A percentile compares a stretch with the other conserved stretches of the same genome.
Evolutionary conservation across 2,329 filamentous ascomycete species (phyloP).

Genomic region (Tolypocladium capitatum): DNA sequence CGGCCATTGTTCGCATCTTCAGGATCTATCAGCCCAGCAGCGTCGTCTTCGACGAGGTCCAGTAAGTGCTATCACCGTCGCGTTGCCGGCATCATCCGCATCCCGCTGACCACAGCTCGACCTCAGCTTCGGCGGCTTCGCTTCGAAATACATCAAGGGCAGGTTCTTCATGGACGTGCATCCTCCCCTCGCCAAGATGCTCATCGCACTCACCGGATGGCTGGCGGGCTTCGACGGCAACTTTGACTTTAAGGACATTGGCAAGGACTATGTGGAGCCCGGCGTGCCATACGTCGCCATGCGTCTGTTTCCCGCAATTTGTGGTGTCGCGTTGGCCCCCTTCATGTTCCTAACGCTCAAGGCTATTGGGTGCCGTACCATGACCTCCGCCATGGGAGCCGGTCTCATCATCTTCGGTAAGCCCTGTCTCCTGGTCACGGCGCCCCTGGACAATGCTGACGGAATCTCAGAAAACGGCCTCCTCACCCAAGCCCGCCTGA

Average conservation of each 20-base stretch:
- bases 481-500: conserved; percentile 85
- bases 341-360: conserved; percentile 93
- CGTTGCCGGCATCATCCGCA: not conserved
- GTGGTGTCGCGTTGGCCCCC: conserved; percentile 77
- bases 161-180: conserved; percentile 99
- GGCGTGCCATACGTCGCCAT: conserved; percentile 95
- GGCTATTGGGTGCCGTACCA: conserved; percentile 75
- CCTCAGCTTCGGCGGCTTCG: conserved; percentile 86
- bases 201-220: conserved; percentile 91
- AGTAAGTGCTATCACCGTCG: conserved; percentile 48
- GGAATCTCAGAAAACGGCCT: conserved; percentile 69
- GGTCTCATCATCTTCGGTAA: conserved; percentile 81
- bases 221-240: conserved; percentile 87
- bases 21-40: conserved; percentile 92
- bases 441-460: conserved; percentile 13
- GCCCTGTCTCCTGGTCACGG: conserved; percentile 16
- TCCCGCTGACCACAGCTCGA: conserved; percentile 7
- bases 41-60: conserved; percentile 98
- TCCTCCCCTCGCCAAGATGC: conserved; percentile 87
- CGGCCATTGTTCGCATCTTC: conserved; percentile 73
- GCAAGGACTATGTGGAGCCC: conserved; percentile 94
- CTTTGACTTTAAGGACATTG: conserved; percentile 99
- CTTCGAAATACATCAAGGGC: conserved; percentile 98
- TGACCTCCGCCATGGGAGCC: conserved; percentile 71
- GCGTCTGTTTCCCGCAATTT: conserved; percentile 82